phyloP scores from a whole-genome alignment of 306 rosid species.

The Fagus crenata region DNA sequence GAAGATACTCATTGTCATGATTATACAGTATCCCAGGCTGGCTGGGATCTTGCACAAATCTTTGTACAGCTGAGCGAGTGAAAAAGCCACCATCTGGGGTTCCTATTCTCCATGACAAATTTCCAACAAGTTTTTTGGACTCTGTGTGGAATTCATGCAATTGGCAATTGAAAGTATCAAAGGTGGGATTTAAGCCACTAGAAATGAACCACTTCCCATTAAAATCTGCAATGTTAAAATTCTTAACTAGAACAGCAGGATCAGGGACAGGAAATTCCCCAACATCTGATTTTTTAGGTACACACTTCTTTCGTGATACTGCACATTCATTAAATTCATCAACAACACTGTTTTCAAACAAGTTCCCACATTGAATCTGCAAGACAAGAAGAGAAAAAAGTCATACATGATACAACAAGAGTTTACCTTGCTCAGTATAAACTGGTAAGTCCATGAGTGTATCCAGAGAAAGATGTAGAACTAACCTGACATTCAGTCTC shows the following conservation, averaged over 20 bases:
- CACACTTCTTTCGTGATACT: slow-evolving; percentile 89
- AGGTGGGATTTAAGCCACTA: slow-evolving; percentile 85
- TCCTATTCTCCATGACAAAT: slow-evolving; percentile 78
- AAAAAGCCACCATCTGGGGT: slow-evolving; percentile 91
- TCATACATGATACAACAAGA: slow-evolving; percentile 32
- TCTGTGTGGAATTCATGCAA: slow-evolving; percentile 80
- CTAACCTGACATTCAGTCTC: slow-evolving; percentile 94
- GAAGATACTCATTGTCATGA: slow-evolving; percentile 92
- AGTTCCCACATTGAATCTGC: slow-evolving; percentile 90
- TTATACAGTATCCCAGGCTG: slow-evolving; percentile 85
- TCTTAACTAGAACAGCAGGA: slow-evolving; percentile 73
- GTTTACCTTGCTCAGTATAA: slow-evolving; percentile 6
- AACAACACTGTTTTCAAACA: slow-evolving; percentile 85
- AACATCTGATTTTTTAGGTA: slow-evolving; percentile 85
- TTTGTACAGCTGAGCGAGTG: slow-evolving; percentile 74
- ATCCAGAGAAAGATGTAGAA: slow-evolving; percentile 23
- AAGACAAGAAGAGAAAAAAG: slow-evolving; percentile 21
- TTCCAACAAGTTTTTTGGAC: slow-evolving; percentile 65
- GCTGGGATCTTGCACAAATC: slow-evolving; percentile 77
- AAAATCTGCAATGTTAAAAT: slow-evolving; percentile 69
- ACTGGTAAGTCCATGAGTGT: neutral
- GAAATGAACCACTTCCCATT: slow-evolving; percentile 92
- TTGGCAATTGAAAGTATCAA: slow-evolving; percentile 88
- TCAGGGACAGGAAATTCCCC: slow-evolving; percentile 90
- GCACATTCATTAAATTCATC: slow-evolving; percentile 96